Conservation (phyloP, 1,284 basidiomycete species). For the Heliocybe sulcata region DNA sequence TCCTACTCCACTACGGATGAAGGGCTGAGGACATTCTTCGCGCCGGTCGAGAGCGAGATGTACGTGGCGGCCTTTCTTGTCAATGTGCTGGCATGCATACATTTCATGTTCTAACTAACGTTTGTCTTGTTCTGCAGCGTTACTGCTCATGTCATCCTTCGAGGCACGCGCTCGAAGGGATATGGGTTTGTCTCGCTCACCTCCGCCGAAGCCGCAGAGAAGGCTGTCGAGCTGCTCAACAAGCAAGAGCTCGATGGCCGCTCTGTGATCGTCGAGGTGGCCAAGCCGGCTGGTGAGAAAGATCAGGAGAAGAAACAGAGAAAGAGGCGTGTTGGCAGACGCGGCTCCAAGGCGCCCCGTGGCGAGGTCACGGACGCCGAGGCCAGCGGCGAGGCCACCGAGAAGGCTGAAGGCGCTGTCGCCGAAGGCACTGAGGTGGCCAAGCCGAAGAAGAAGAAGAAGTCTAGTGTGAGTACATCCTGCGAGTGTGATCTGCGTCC, state of each 20-base stretch:
- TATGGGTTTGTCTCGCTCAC: slow-evolving; percentile 88
- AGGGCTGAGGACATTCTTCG: slow-evolving; percentile 85
- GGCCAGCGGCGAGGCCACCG: slow-evolving; percentile 66
- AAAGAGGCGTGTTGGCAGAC: slow-evolving; percentile 73
- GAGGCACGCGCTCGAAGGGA: slow-evolving; percentile 76
- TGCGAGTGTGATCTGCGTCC: slow-evolving; percentile 12
- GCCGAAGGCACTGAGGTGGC: slow-evolving; percentile 45
- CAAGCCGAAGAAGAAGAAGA: slow-evolving; percentile 82
- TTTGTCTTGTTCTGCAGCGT: slow-evolving; percentile 36
- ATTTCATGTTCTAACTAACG: slow-evolving; percentile 8
- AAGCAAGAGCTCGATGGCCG: slow-evolving; percentile 85
- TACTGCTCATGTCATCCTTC: slow-evolving; percentile 75
- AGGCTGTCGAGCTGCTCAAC: slow-evolving; percentile 82
- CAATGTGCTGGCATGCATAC: slow-evolving; percentile 20
- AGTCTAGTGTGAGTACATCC: slow-evolving; percentile 41
- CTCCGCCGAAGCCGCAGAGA: slow-evolving; percentile 76
- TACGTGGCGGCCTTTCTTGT: slow-evolving; percentile 40
- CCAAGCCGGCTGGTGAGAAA: slow-evolving; percentile 83
- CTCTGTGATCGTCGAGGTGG: slow-evolving; percentile 81
- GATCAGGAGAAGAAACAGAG: slow-evolving; percentile 71
- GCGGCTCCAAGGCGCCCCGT: slow-evolving; percentile 75
- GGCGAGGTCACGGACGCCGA: slow-evolving; percentile 83
- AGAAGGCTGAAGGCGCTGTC: slow-evolving; percentile 35
- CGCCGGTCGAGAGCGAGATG: slow-evolving; percentile 75
- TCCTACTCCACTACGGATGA: slow-evolving; percentile 84